Percentiles rank a stretch among this genome's conserved stretches.
Evolutionary conservation across 257 asterid genomes (phyloP).

Genomic region (Fraxinus excelsior): DNA sequence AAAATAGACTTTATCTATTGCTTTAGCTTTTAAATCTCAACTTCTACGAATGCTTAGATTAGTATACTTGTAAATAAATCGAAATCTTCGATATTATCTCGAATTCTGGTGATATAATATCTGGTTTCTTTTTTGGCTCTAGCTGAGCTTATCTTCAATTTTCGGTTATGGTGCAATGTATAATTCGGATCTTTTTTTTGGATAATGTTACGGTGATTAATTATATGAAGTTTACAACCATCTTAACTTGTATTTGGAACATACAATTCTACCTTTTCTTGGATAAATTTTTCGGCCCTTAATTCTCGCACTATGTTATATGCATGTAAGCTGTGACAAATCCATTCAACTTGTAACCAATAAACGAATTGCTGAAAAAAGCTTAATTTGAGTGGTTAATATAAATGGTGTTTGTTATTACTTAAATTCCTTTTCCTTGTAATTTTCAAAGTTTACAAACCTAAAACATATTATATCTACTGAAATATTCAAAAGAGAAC

Average conservation of each 20-base stretch:
- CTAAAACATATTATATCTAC: neutral
- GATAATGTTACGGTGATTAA: neutral
- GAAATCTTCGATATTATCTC: neutral
- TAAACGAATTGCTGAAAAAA: neutral
- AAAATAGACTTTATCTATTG: conserved; percentile 14
- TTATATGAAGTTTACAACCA: neutral
- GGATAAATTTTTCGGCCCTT: neutral
- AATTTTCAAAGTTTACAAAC: neutral
- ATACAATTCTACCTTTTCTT: neutral
- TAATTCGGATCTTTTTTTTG: neutral
- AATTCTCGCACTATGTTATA: neutral
- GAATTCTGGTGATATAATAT: conserved; percentile 9
- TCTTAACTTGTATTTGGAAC: neutral
- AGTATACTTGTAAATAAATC: neutral
- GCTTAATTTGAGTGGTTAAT: neutral
- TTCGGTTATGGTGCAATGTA: neutral
- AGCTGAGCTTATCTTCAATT: neutral
- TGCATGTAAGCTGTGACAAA: neutral
- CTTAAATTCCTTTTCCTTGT: neutral
- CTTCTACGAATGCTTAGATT: conserved; percentile 1
- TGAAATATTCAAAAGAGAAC: neutral
- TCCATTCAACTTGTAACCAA: neutral
- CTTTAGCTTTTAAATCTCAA: conserved; percentile 14
- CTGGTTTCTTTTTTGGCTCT: conserved; percentile 12
- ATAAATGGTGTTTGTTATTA: neutral